Percentiles rank a stretch among this genome's conserved stretches.
These are phyloP conservation scores for Scolecobasidium constrictum DNA, from an alignment of 2,329 filamentous ascomycete genomes.

Conservation along the genomic window DNA sequence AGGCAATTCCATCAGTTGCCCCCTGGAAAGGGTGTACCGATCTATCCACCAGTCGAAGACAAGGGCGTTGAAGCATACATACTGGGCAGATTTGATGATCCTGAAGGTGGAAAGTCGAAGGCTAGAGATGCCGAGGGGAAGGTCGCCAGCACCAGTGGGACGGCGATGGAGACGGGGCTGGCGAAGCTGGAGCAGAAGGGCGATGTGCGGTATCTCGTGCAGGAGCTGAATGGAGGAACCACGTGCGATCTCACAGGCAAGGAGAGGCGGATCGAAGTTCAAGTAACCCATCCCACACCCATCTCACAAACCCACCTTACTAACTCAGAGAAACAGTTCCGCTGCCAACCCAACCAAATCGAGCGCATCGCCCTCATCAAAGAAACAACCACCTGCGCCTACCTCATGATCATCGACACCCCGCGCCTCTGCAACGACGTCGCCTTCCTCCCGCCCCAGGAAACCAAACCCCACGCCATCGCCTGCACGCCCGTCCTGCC, in stretches of 20 bases:
- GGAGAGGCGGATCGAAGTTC: constrained; percentile 73
- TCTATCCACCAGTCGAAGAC: constrained; percentile 66
- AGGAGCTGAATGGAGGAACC: constrained; percentile 69
- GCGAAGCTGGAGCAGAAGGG: constrained; percentile 71
- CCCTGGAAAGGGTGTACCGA: constrained; percentile 53
- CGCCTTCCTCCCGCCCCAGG: constrained; percentile 72
- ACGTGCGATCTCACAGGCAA: constrained; percentile 77
- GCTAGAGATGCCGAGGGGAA: constrained; percentile 11
- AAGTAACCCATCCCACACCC: too few species aligned
- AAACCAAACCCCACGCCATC: constrained; percentile 66
- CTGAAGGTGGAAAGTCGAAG: constrained; percentile 21
- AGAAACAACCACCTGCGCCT: constrained; percentile 81
- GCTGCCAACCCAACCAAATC: constrained; percentile 64
- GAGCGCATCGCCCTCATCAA: constrained; percentile 89
- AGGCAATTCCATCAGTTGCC: constrained; percentile 83
- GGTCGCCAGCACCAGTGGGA: constrained; percentile 16
- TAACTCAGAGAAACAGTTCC: constrained; percentile 49
- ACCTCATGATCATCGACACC: constrained; percentile 87
- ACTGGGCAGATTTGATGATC: constrained; percentile 50
- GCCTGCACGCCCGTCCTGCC: constrained; percentile 61
- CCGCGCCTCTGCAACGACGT: constrained; percentile 79
- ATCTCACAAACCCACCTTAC: too few species aligned
- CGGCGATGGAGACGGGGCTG: constrained; percentile 18
- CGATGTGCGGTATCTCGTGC: constrained; percentile 76
- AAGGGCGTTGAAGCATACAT: constrained; percentile 65